Conservation (phyloP, 1,284 basidiomycete genomes). For the Cystobasidium sp. region DNA sequence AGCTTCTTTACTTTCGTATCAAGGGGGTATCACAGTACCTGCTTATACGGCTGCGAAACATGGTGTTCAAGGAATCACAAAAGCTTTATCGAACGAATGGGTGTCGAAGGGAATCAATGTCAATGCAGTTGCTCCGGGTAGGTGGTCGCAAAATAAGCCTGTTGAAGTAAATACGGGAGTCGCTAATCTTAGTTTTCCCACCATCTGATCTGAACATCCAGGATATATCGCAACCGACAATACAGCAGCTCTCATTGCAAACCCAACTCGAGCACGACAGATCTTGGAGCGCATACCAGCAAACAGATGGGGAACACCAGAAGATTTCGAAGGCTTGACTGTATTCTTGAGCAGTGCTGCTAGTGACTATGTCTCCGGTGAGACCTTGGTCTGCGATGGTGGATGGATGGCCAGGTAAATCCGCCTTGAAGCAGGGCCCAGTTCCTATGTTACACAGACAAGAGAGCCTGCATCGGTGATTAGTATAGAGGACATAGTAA, state of each 20-base stretch:
- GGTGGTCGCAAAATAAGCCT: too few relatives aligned
- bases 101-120: conserved; percentile 73
- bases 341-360: conserved; percentile 85
- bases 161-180: too few relatives aligned
- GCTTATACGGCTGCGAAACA: conserved; percentile 81
- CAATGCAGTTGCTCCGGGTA: conserved; percentile 73
- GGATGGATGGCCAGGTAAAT: conserved; percentile 50
- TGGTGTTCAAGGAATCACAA: conserved; percentile 53
- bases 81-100: conserved; percentile 68
- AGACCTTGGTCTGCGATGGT: conserved; percentile 61
- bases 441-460: too few relatives aligned
- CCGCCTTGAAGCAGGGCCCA: not conserved
- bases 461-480: too few relatives aligned
- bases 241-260: conserved; percentile 76
- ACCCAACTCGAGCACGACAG: conserved; percentile 76
- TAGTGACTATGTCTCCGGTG: conserved; percentile 87
- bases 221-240: conserved; percentile 90
- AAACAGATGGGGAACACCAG: conserved; percentile 82
- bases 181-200: too few relatives aligned
- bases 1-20: conserved; percentile 76
- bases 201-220: conserved; percentile 53
- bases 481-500: too few relatives aligned
- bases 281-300: conserved; percentile 86
- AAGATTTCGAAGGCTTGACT: conserved; percentile 85
- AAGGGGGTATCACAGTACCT: conserved; percentile 78